phyloP scores from a whole-genome alignment of 352 stramenopile genomes.

The Hyaloperonospora brassicae region DNA sequence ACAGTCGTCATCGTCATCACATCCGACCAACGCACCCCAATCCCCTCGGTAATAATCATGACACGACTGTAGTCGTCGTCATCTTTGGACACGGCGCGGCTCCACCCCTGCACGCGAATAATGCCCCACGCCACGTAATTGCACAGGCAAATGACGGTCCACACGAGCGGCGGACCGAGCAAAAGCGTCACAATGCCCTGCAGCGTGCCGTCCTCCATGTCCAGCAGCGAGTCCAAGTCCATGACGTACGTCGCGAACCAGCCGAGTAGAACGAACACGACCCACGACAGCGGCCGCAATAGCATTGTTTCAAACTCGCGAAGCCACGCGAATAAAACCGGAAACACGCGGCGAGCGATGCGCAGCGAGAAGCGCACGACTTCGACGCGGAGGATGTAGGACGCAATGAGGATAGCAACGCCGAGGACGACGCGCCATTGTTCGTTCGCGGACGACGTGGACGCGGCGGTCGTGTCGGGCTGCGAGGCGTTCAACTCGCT shows the following conservation, averaged over 20 bases:
- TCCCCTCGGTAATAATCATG: constrained; percentile 83
- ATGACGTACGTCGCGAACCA: constrained; percentile 68
- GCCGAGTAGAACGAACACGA: constrained; percentile 69
- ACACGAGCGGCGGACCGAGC: constrained; percentile 68
- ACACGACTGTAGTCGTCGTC: constrained; percentile 81
- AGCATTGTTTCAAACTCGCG: constrained; percentile 83
- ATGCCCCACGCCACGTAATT: constrained; percentile 82
- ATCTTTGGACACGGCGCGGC: constrained; percentile 48
- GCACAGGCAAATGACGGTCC: constrained; percentile 71
- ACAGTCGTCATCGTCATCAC: too few species aligned
- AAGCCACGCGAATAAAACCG: constrained; percentile 58
- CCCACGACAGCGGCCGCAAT: constrained; percentile 63
- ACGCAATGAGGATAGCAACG: constrained; percentile 51
- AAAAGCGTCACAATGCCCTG: constrained; percentile 50
- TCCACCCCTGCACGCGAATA: constrained; percentile 78
- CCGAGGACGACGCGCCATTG: constrained; percentile 75
- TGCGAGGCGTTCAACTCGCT: constrained; percentile 9
- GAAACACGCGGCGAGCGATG: constrained; percentile 50
- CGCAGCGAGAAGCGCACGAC: constrained; percentile 68
- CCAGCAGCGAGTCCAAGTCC: constrained; percentile 37
- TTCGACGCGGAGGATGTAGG: constrained; percentile 71
- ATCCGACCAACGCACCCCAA: constrained; percentile 38
- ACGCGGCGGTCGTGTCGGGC: constrained; percentile 5
- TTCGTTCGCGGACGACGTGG: constrained; percentile 30
- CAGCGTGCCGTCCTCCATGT: constrained; percentile 37